These are phyloP conservation scores for Debaryomyces sp. DNA, from an alignment of 1,139 yeast species.

Conservation along the genomic window DNA sequence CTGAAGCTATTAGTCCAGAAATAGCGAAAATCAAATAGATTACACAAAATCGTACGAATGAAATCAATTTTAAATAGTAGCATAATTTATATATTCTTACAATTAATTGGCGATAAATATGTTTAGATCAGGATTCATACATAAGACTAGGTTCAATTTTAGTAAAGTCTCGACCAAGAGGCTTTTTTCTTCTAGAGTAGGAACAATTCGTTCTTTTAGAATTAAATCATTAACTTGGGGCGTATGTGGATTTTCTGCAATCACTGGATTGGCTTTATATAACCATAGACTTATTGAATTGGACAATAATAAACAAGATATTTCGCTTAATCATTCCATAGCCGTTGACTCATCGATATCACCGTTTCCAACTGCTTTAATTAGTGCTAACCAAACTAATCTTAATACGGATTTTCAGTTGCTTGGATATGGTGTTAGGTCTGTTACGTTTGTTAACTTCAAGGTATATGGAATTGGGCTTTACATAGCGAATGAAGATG, in stretches of 20 bases:
- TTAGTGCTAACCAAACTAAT: conserved; percentile 21
- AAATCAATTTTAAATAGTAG: not conserved
- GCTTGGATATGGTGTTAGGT: conserved; percentile 78
- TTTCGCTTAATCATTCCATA: conserved; percentile 22
- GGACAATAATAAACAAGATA: conserved; percentile 9
- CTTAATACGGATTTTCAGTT: conserved; percentile 42
- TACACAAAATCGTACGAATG: not conserved
- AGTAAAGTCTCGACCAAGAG: not conserved
- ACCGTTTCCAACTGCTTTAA: conserved; percentile 49
- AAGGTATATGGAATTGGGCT: conserved; percentile 87
- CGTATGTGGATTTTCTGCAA: conserved; percentile 7
- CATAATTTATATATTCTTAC: not conserved
- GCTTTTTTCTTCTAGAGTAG: not conserved
- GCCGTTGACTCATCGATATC: conserved; percentile 53
- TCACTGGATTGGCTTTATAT: conserved; percentile 8
- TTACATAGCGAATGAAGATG: conserved; percentile 67
- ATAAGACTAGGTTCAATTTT: not conserved
- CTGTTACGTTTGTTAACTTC: conserved; percentile 80
- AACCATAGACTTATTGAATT: conserved; percentile 10
- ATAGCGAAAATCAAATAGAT: conserved; percentile 14
- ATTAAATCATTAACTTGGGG: not conserved
- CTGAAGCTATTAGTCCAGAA: conserved; percentile 26
- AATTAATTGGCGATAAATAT: not conserved
- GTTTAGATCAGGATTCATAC: conserved; percentile 3
- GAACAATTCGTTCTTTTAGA: not conserved